Evolutionary conservation across 345 rosid species (phyloP).

Genomic region (Camelina laxa): DNA sequence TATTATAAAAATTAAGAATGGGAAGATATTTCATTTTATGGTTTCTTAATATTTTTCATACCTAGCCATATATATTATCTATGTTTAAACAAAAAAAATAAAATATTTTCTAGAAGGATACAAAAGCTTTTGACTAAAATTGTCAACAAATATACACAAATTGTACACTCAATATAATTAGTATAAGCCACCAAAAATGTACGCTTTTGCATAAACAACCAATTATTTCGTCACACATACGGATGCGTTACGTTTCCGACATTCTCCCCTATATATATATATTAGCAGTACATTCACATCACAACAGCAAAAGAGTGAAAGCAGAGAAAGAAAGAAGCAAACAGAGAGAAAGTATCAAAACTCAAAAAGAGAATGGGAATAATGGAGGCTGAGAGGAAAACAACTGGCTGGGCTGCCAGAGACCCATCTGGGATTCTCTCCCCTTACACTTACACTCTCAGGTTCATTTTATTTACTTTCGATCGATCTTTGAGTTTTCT

Average conservation of each 20-base stretch:
- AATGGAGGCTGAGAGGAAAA: slow-evolving; percentile 37
- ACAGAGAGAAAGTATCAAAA: slow-evolving; percentile 3
- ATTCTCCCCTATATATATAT: slow-evolving; percentile 22
- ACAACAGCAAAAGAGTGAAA: neutral
- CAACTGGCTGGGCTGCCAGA: slow-evolving; percentile 78
- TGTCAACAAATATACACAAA: slow-evolving; percentile 31
- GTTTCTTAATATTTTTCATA: too few relatives aligned
- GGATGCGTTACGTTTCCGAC: slow-evolving; percentile 35
- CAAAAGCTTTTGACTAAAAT: slow-evolving; percentile 30
- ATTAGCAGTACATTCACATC: neutral
- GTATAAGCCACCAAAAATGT: slow-evolving; percentile 3
- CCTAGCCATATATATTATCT: too few relatives aligned
- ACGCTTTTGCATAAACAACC: slow-evolving; percentile 15
- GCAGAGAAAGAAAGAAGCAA: slow-evolving; percentile 8
- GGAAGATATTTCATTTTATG: too few relatives aligned
- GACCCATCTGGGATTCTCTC: slow-evolving; percentile 74
- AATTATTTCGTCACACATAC: slow-evolving; percentile 6
- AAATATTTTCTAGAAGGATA: slow-evolving; percentile 23
- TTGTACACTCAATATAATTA: neutral
- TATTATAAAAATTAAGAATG: too few relatives aligned
- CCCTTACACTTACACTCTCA: slow-evolving; percentile 66
- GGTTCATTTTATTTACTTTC: slow-evolving; percentile 42
- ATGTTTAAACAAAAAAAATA: too few relatives aligned
- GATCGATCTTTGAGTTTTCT: slow-evolving; percentile 1
- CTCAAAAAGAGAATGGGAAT: slow-evolving; percentile 40